Conservation (phyloP, 2,329 filamentous ascomycete species). For the Elsinoe necatrix region DNA sequence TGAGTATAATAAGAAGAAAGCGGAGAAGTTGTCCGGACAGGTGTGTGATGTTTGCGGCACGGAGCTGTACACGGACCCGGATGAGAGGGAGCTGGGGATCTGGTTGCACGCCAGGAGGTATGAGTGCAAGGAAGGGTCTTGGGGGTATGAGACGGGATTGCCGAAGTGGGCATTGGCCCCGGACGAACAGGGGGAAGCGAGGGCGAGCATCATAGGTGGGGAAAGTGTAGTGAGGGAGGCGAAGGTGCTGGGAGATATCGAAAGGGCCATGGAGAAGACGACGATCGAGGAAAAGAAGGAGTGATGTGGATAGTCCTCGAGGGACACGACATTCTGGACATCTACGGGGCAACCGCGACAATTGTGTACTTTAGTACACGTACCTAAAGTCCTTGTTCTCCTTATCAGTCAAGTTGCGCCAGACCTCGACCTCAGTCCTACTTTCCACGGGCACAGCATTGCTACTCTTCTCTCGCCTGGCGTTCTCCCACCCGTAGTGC, state of each 20-base stretch:
- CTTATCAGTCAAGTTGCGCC: constrained; percentile 44
- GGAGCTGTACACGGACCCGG: constrained; percentile 86
- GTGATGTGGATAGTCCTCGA: not conserved
- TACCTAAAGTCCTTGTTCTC: constrained; percentile 53
- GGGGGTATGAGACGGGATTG: constrained; percentile 79
- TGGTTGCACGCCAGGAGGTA: constrained; percentile 92
- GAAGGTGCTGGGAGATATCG: constrained; percentile 12
- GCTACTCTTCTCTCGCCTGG: not conserved
- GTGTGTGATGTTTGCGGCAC: constrained; percentile 75
- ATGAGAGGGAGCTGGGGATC: constrained; percentile 78
- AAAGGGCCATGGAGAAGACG: constrained; percentile 1
- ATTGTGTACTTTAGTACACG: not conserved
- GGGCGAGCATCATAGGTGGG: not conserved
- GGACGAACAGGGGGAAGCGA: constrained; percentile 56
- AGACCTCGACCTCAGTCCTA: not conserved
- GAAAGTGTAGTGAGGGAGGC: constrained; percentile 10
- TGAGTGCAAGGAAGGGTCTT: constrained; percentile 70
- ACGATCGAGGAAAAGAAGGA: constrained; percentile 4
- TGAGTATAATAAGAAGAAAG: constrained; percentile 79
- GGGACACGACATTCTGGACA: not conserved
- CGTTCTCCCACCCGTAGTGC: constrained; percentile 10
- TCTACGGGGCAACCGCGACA: not conserved
- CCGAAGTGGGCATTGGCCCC: constrained; percentile 84
- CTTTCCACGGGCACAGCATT: not conserved
- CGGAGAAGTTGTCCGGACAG: constrained; percentile 86